Base-by-base conservation (phyloP, 768 basidiomycete genomes). In the Mycena kentingensis region DNA sequence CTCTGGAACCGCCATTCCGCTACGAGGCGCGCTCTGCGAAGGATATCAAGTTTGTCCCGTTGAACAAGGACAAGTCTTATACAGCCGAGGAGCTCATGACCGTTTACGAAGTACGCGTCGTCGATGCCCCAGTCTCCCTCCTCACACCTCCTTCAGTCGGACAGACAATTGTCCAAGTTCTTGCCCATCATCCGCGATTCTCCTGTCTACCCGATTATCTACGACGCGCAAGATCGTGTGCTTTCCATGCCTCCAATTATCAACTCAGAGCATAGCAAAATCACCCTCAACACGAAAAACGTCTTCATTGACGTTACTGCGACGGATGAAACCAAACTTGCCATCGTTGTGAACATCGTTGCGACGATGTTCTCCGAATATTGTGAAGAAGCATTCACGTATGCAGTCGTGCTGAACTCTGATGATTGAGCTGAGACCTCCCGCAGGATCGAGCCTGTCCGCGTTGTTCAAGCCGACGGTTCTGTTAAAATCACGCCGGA, bases 361-460 rank as follows among this genome's bases (percentile, higher is more conserved):
- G 77, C 88, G 2, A 88, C 91, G n/a, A 96, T 98, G 95, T 99
- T 99, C 72, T 88, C 96, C 2, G 95, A 98, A 70, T 97, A 99
- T 66, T 93, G 91, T 67, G 82, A 82, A 55, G 84, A 91, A 35
- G 91, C 94, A 3, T 98, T 87, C 82, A 86, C 90, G 95, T 98
- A 70, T 58, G 92, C 6, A 18, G 26, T 18, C n/a, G 19, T 41
- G 19, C 54, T n/a, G 25, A 18, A 16, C 11, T 59, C 43, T 49
- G 29, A 47, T 31, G 54, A 38, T 51, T n/a, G n/a, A n/a, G n/a
- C n/a, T n/a, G n/a, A n/a, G n/a, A n/a, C n/a, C n/a, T n/a, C 18
- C 34, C 11, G 37, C 41, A 98, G 94, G 21, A 88, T 99, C 49
- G 97, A 99, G 72, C 96, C 97, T 1, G 91, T 94, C 64, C 90